Base-by-base conservation (phyloP, 192 early-diverging fungal genomes). In the Coemansia sp. region DNA sequence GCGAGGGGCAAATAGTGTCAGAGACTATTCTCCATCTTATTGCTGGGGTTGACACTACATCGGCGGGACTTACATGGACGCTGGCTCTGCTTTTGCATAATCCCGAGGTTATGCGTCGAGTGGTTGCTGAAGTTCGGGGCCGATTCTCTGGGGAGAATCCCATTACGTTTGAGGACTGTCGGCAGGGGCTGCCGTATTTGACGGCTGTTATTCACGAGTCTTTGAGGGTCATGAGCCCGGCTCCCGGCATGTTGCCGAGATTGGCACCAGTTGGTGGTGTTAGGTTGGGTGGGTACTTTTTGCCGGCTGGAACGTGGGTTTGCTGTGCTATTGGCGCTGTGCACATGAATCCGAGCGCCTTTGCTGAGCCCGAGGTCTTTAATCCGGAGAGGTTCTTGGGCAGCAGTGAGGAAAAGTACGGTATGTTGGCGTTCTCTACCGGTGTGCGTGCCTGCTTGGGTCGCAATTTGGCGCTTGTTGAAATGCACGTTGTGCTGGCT, bases 371-470 rank as follows among this genome's bases (percentile, higher is more conserved):
- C 0, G 8, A 24, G 0, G 2, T 33, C 7, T 84, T 84, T 60
- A 43, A 75, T n/a, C 83, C 83, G 2, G 79, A 82, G 9, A 62
- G 83, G 40, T 84, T 84, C 28, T 13, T 84, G 71, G 37, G 45
- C 0, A 39, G 45, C 0, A 39, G 34, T 1, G 16, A 35, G 2
- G 62, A 67, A 26, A 20, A 34, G 20, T 62, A 63, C 5, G 76
- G 68, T 48, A 18, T 77, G 68, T 10, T 85, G 48, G 69, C 80
- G 18, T 86, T 86, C 51, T 79, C 85, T 0, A 74, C 65, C 3
- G 85, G 85, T n/a, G 76, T 78, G 26, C 80, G 84, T 5, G 73
- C 81, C 3, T 86, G 85, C 16, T 42, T 84, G 39, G 83, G 83
- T 18, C 66, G 74, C 20, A 77, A 81, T 61, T 58, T 86, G 70